These are phyloP conservation scores for Leccinum angustisporum DNA, from an alignment of 1,284 basidiomycete genomes.

Conservation along the genomic window DNA sequence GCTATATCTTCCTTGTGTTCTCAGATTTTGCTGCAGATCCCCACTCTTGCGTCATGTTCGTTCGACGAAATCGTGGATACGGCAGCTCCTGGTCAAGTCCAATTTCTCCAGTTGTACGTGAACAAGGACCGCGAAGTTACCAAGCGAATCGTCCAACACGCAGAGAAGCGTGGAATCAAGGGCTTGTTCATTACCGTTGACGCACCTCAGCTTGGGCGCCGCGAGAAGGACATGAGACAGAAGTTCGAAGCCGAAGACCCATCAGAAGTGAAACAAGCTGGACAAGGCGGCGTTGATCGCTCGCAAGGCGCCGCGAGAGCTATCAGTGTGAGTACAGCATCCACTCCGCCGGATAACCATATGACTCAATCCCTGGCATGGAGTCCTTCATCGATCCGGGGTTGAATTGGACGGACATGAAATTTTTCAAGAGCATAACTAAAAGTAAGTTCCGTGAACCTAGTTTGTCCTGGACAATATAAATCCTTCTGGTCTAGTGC, in stretches of 20 bases:
- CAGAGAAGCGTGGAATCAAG: slow-evolving; percentile 82
- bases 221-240: slow-evolving; percentile 95
- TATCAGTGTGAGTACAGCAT: slow-evolving; percentile 66
- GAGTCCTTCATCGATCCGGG: slow-evolving; percentile 93
- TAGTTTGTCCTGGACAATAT: not conserved
- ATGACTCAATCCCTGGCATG: slow-evolving; percentile 9
- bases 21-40: slow-evolving; percentile 54
- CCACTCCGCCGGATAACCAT: not conserved
- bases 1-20: not conserved
- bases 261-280: slow-evolving; percentile 59
- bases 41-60: slow-evolving; percentile 84
- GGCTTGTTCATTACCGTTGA: slow-evolving; percentile 91
- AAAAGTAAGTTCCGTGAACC: slow-evolving; percentile 53
- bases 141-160: slow-evolving; percentile 80
- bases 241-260: slow-evolving; percentile 90
- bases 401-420: slow-evolving; percentile 83
- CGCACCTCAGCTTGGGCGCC: slow-evolving; percentile 87
- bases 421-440: slow-evolving; percentile 89
- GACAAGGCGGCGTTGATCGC: slow-evolving; percentile 68
- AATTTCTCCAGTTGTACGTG: slow-evolving; percentile 82
- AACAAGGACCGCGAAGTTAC: slow-evolving; percentile 84
- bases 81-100: slow-evolving; percentile 69
- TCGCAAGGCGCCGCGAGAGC: slow-evolving; percentile 92
- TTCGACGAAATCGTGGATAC: slow-evolving; percentile 91
- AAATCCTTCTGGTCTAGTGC: slow-evolving; percentile 53